Evolutionary conservation across 805 yeast genomes (phyloP).

Genomic region (Candida saitoana): DNA sequence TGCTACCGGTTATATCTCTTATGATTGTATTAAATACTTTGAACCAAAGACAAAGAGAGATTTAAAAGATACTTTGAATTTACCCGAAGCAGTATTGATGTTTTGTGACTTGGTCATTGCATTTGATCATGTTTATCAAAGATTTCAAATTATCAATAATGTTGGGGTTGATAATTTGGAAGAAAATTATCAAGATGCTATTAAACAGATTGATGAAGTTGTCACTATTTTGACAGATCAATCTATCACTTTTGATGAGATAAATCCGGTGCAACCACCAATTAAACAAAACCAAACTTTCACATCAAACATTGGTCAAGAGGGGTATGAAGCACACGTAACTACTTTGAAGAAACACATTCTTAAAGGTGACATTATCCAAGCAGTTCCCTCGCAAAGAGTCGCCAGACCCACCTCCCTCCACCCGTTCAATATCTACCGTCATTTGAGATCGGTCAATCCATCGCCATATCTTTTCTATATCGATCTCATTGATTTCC

Average conservation of each 20-base stretch:
- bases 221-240: slow-evolving; percentile 47
- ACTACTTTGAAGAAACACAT: slow-evolving; percentile 72
- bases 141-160: slow-evolving; percentile 87
- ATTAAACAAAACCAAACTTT: slow-evolving; percentile 66
- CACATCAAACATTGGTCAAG: slow-evolving; percentile 87
- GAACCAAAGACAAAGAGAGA: slow-evolving; percentile 84
- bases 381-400: slow-evolving; percentile 97
- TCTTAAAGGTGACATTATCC: slow-evolving; percentile 88
- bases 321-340: slow-evolving; percentile 88
- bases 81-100: slow-evolving; percentile 94
- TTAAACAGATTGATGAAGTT: slow-evolving; percentile 33
- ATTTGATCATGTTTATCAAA: slow-evolving; percentile 89
- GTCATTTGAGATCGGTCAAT: slow-evolving; percentile 90
- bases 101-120: slow-evolving; percentile 86
- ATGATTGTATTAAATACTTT: slow-evolving; percentile 94
- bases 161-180: slow-evolving; percentile 43
- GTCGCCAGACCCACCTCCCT: slow-evolving; percentile 91
- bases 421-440: slow-evolving; percentile 94
- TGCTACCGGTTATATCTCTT: slow-evolving; percentile 92
- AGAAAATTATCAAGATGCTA: slow-evolving; percentile 7
- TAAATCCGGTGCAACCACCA: slow-evolving; percentile 71
- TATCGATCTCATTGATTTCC: slow-evolving; percentile 87
- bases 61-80: slow-evolving; percentile 70
- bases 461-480: slow-evolving; percentile 97
- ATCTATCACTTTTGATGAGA: slow-evolving; percentile 36